Evolutionary conservation across 2,329 filamentous ascomycete species (phyloP), one percentile per base, ranked within the genome.

Genomic region (Botrytis fragariae): DNA sequence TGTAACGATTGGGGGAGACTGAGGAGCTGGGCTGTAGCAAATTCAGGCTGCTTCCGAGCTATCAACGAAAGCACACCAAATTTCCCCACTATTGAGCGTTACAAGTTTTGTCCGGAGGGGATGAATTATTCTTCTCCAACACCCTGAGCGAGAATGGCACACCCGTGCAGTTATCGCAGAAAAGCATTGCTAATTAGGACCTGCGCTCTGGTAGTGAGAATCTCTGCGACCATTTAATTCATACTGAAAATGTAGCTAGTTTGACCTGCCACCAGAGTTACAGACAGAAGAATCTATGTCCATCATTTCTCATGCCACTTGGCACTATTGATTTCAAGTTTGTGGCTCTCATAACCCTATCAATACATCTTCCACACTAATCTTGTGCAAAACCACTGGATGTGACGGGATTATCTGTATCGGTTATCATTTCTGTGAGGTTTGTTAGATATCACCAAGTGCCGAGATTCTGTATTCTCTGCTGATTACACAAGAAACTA

Each of bases 1-100:
- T 73, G 72, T 51, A 44, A 61, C n/a, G 54, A 70, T 44, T 70
- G 54, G 54, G 51, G n/a, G 29, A 70, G 44, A 35, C 20, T 44
- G 68, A 44, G 51, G 25, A 48, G 57, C 42, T 70, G 68, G 68
- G 54, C 54, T n/a, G 57, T 60, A 44, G 57, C 48, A 37, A 6
- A 70, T 64, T 72, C 60, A 37, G 60, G 32, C 20, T 64, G 57
- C 59, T 72, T 57, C 60, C 37, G 44, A 54, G 39, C 69, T 14
- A 72, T 72, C 1, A 72, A 65, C n/a, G 29, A 65, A 64, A 45
- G 39, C 10, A 64, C 16, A 22, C 68, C 68, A 42, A 63, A 63
- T 22, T 63, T 61, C 5, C 32, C 59, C 10, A 61, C 20, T 37
- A 37, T 61, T 37, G 59, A 61, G 12, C 32, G 32, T 61, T 60